Evolutionary conservation across 2,329 filamentous ascomycete species (phyloP), one percentile per base, ranked within the genome.

Genomic region (Domatiomyces catenatus): DNA sequence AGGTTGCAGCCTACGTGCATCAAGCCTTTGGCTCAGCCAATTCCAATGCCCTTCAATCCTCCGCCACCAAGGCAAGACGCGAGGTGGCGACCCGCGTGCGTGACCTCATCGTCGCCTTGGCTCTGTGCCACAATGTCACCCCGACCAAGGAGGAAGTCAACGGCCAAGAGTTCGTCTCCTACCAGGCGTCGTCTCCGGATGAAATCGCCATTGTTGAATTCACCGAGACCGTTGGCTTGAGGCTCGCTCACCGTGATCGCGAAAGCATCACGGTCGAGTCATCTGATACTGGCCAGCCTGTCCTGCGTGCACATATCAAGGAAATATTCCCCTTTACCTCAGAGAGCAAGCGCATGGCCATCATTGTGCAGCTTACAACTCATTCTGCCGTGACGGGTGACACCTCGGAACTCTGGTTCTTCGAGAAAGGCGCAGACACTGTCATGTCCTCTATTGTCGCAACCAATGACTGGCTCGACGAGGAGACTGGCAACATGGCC

Each of bases 401-500:
- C 5, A 68, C 54, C 8, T 32, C 26, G 8, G 90, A 96, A 62
- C 90, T 96, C 26, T 95, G 90, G 85, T 98, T 98, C 69, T 96
- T 90, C 63, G 89, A 98, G 62, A 98, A 98, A 67, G 92, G 92
- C 54, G 93, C 92, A 2, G 93, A 98, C 64, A 96, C 92, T 0
- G 90, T 98, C 56, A 98, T 98, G 93, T 79, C 83, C n/a, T 77
- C 83, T 2, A 96, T 98, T 57, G 92, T 98, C 36, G 86, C 84
- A 6, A 80, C 89, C 17, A 98, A 96, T 62, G 92, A 98, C 69
- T 98, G 92, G 93, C 79, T 98, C 0, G 92, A 98, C 59, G 92
- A 98, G 66, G 92, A 98, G 66, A 96, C 92, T 0, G 86, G 87
- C n/a, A 98, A 98, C 65, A 98, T 98, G 93, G 93, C 93, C 5